Percentiles rank a stretch among this genome's conserved stretches.
phyloP scores from a whole-genome alignment of 2,329 filamentous ascomycete genomes.

The Colletotrichum sp. region DNA sequence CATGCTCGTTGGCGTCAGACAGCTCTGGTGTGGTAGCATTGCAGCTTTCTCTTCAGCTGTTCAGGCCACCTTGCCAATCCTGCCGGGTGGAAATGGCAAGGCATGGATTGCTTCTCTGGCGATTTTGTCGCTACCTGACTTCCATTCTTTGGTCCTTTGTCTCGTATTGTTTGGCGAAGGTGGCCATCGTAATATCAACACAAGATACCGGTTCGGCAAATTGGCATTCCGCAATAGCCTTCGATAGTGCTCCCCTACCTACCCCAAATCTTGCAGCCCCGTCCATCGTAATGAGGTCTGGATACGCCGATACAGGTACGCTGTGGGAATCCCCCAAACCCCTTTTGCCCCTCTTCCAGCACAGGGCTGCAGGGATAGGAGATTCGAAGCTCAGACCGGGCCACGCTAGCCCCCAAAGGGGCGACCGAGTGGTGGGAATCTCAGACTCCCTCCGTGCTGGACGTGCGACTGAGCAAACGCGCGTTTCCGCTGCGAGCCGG shows the following conservation, averaged over 20 bases:
- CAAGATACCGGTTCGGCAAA: neutral
- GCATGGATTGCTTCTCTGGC: neutral
- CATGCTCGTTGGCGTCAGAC: neutral
- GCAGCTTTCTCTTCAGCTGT: neutral
- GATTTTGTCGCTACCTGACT: neutral
- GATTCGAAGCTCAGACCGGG: neutral
- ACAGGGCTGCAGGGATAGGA: constrained; percentile 10
- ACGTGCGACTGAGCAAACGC: neutral
- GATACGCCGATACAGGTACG: neutral
- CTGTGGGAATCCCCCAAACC: neutral
- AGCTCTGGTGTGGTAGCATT: neutral
- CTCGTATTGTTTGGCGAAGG: neutral
- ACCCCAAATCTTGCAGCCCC: neutral
- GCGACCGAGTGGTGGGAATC: neutral
- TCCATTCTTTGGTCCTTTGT: neutral
- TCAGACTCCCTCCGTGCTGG: neutral
- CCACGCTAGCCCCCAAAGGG: neutral
- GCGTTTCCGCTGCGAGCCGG: neutral
- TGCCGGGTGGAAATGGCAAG: neutral
- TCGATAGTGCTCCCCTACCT: neutral
- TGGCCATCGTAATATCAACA: neutral
- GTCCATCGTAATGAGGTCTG: neutral
- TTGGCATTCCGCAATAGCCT: constrained; percentile 1
- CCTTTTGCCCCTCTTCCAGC: constrained; percentile 4
- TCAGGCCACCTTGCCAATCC: neutral